phyloP scores from a whole-genome alignment of 2,329 filamentous ascomycete genomes.

The Chalaropsis ovoidea region DNA sequence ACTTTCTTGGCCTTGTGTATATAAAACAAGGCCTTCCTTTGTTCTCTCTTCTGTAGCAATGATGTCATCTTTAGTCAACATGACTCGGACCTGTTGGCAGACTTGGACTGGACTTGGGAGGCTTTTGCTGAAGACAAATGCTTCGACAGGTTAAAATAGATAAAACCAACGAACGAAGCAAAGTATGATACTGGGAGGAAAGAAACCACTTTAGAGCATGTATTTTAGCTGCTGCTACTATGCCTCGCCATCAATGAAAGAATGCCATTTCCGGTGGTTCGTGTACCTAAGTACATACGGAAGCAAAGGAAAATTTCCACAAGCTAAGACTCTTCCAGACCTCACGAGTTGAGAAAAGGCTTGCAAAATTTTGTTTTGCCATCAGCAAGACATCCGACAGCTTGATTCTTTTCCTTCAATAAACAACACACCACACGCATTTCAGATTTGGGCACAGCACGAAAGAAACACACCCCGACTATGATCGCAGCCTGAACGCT shows the following conservation, averaged over 20 bases:
- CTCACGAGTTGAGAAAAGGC: background rate
- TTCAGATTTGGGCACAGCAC: background rate
- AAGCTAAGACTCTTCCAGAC: background rate
- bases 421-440: too few relatives aligned
- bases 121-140: too few relatives aligned
- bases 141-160: too few relatives aligned
- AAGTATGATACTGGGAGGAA: background rate
- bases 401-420: too few relatives aligned
- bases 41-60: background rate
- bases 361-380: background rate
- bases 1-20: background rate
- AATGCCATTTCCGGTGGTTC: slow-evolving; percentile 3
- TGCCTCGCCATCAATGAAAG: background rate
- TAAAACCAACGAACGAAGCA: too few relatives aligned
- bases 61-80: slow-evolving; percentile 1
- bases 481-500: background rate
- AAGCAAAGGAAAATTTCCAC: background rate
- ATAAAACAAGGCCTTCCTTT: background rate
- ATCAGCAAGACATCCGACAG: background rate
- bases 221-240: background rate
- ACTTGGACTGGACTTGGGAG: background rate
- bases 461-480: background rate
- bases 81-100: background rate
- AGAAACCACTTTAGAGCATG: background rate
- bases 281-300: background rate